These are phyloP conservation scores for Verticillium dahliae DNA, from an alignment of 2,329 filamentous ascomycete genomes.

Conservation along the genomic window DNA sequence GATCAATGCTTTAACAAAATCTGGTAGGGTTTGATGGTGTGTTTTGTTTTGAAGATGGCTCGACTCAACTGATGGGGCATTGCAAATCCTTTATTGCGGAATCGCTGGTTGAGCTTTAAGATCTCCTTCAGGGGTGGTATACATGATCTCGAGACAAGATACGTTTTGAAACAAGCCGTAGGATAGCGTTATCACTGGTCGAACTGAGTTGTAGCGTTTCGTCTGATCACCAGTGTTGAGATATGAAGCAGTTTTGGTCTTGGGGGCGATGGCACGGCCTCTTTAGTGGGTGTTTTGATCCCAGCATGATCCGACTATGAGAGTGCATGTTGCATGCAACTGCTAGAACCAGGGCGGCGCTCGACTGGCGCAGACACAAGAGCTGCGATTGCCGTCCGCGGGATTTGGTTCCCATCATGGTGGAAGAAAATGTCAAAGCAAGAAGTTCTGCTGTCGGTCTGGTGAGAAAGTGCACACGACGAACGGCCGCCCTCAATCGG, in stretches of 20 bases:
- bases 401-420: too few relatives aligned
- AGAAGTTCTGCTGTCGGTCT: too few relatives aligned
- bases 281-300: background rate
- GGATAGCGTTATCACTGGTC: background rate
- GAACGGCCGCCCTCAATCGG: too few relatives aligned
- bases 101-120: background rate
- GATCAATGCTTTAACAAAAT: background rate
- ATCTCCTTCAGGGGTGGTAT: background rate
- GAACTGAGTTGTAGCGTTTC: background rate
- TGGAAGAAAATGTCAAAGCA: too few relatives aligned
- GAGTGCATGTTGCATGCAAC: background rate
- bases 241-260: background rate
- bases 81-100: background rate
- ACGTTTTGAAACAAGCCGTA: background rate
- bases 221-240: background rate
- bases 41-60: background rate
- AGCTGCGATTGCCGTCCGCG: too few relatives aligned
- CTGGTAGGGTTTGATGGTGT: background rate
- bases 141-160: background rate
- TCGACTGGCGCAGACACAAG: background rate
- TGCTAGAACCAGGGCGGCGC: background rate
- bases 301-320: background rate
- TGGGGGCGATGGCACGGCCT: background rate
- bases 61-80: background rate
- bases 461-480: too few relatives aligned